Conservation (phyloP, 1,284 basidiomycete species). For the Apiotrichum sp. region DNA sequence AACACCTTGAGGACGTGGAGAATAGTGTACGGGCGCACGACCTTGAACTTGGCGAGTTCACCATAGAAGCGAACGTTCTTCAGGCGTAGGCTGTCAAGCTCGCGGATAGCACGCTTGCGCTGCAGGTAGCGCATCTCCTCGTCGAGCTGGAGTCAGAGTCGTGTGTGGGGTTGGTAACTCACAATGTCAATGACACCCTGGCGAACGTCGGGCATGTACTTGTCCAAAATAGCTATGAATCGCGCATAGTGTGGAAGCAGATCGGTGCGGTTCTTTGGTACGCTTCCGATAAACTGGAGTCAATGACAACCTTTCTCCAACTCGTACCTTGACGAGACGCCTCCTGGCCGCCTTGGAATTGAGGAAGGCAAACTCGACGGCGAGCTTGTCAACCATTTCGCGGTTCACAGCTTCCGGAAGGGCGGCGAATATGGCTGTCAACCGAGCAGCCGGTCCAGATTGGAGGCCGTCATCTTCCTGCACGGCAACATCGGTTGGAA, state of each 20-base stretch:
- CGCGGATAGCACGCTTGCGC: conserved; percentile 82
- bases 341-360: conserved; percentile 94
- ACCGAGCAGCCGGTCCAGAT: conserved; percentile 82
- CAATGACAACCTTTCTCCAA: conserved; percentile 11
- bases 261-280: conserved; percentile 84
- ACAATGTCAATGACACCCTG: conserved; percentile 72
- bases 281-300: conserved; percentile 69
- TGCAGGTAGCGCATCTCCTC: conserved; percentile 97
- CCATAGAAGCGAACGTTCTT: conserved; percentile 90
- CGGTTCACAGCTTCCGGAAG: conserved; percentile 89
- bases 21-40: conserved; percentile 88
- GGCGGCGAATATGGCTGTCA: conserved; percentile 85
- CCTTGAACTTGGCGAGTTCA: conserved; percentile 88
- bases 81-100: conserved; percentile 72
- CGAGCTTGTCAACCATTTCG: conserved; percentile 85
- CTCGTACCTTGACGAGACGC: conserved; percentile 67
- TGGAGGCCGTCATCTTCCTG: conserved; percentile 46
- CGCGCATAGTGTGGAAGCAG: conserved; percentile 89
- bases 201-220: conserved; percentile 91
- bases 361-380: conserved; percentile 90
- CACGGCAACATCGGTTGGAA: conserved; percentile 10
- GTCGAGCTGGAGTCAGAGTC: conserved; percentile 63
- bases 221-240: conserved; percentile 77
- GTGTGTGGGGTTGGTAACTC: conserved; percentile 31
- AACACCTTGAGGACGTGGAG: conserved; percentile 95